Evolutionary conservation across 192 early-diverging fungal species (phyloP).

Genomic region (Coemansia sp.): DNA sequence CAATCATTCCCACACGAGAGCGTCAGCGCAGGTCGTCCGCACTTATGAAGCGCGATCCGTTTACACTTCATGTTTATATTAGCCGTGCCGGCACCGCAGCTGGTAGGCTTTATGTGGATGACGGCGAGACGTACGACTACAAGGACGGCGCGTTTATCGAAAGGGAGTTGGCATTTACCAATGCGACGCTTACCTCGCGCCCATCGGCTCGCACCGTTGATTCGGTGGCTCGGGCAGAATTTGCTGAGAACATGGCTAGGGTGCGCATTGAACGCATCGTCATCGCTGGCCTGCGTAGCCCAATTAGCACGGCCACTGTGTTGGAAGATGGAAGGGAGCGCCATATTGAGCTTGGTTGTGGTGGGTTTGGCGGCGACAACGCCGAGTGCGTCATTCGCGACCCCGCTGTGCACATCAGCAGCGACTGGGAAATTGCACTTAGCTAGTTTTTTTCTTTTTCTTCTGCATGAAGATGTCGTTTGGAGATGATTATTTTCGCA

Average conservation of each 20-base stretch:
- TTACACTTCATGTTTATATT: constrained; percentile 84
- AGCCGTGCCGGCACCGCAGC: constrained; percentile 64
- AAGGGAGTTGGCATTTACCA: constrained; percentile 35
- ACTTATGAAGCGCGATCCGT: constrained; percentile 83
- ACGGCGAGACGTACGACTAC: constrained; percentile 79
- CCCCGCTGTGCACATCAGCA: constrained; percentile 44
- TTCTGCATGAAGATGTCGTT: no score
- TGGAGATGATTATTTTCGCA: no score
- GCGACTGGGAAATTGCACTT: constrained; percentile 49
- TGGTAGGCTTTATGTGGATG: constrained; percentile 88
- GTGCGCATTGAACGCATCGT: constrained; percentile 54
- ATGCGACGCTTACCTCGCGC: constrained; percentile 41
- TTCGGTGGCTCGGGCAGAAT: constrained; percentile 18
- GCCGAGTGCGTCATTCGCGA: constrained; percentile 48
- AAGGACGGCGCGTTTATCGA: constrained; percentile 68
- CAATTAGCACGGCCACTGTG: constrained; percentile 36
- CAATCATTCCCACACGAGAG: constrained; percentile 84
- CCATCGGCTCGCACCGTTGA: constrained; percentile 18
- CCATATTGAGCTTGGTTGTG: constrained; percentile 29
- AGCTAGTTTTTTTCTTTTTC: constrained; percentile 6
- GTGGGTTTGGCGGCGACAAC: constrained; percentile 9
- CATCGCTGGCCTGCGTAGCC: constrained; percentile 37
- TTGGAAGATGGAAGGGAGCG: constrained; percentile 27
- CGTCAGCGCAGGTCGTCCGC: constrained; percentile 78
- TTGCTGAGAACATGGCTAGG: constrained; percentile 17